phyloP scores from a whole-genome alignment of 73 alveolate species.

The Uronychia setigera region DNA sequence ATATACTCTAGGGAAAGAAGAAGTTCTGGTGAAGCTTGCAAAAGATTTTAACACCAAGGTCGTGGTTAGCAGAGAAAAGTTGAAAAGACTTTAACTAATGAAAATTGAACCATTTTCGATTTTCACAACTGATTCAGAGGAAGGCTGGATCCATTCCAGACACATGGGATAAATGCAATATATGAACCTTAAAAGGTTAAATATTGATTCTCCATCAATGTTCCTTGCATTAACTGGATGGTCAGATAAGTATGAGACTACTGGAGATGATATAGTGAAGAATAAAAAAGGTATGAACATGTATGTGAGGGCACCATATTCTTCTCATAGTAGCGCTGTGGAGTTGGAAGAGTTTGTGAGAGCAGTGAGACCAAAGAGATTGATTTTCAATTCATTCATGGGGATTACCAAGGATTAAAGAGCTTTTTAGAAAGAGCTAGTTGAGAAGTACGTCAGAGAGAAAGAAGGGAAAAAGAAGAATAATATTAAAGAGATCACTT shows the following conservation, averaged over 20 bases:
- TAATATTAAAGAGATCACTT: neutral
- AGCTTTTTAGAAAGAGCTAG: neutral
- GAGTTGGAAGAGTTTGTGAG: conserved; percentile 73
- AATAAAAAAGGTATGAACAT: conserved; percentile 17
- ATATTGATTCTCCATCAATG: conserved; percentile 49
- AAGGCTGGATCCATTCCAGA: conserved; percentile 49
- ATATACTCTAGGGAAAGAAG: conserved; percentile 82
- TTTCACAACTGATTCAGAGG: conserved; percentile 55
- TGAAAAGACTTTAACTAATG: conserved; percentile 45
- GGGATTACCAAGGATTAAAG: neutral
- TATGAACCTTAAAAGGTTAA: conserved; percentile 1
- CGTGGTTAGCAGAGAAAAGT: conserved; percentile 60
- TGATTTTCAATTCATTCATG: conserved; percentile 14
- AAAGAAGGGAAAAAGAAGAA: neutral
- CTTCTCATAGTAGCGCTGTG: conserved; percentile 68
- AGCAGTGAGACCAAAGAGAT: conserved; percentile 61
- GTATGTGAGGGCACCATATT: conserved; percentile 59
- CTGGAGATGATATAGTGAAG: neutral
- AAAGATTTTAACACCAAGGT: conserved; percentile 61
- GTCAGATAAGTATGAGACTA: conserved; percentile 48
- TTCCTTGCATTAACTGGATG: conserved; percentile 62
- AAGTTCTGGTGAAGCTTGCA: conserved; percentile 61
- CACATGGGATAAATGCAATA: neutral
- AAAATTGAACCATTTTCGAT: conserved; percentile 35
- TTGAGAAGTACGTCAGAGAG: neutral